Evolutionary conservation across 192 early-diverging fungal genomes (phyloP), one percentile per base, ranked within the genome.

Genomic region (Linderina pennispora): DNA sequence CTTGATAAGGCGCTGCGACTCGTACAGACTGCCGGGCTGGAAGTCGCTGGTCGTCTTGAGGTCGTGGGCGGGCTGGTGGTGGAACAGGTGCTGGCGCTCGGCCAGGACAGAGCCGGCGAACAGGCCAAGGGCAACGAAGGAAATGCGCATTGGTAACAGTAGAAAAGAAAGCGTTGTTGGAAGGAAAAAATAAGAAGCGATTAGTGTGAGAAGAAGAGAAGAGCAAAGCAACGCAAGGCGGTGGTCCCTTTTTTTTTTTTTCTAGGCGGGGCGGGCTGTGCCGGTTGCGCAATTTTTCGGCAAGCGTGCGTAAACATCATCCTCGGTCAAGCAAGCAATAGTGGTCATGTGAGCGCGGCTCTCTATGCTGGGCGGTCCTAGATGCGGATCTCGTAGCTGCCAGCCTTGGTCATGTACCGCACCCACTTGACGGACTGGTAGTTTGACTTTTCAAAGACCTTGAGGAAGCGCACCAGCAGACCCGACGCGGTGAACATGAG

Each of bases 341-440:
- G n/a, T n/a, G n/a, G n/a, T n/a, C n/a, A n/a, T n/a, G n/a, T n/a
- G n/a, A n/a, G n/a, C n/a, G n/a, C n/a, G n/a, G n/a, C n/a, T n/a
- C n/a, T n/a, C n/a, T n/a, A n/a, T n/a, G n/a, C n/a, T n/a, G n/a
- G n/a, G n/a, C n/a, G n/a, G n/a, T 11, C 5, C 40, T 40, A 66
- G 16, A 74, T 62, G 23, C 70, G 45, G 42, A 74, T 65, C 41
- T 66, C 54, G 41, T 74, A 66, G 50, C 63, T 66, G 26, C 63
- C 62, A 4, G 95, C 92, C 53, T 94, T 92, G 32, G 96, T 94
- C 88, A 95, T 89, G 68, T 98, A 98, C 31, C 96, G 80, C 9
- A 98, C 96, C 96, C 96, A 98, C 75, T 98, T 98, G 36, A 98
- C 91, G 61, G 87, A 88, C 53, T 92, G 83, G 63, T 98, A 98